phyloP scores from a whole-genome alignment of 1,284 basidiomycete genomes.

The Trichosporon sp. region DNA sequence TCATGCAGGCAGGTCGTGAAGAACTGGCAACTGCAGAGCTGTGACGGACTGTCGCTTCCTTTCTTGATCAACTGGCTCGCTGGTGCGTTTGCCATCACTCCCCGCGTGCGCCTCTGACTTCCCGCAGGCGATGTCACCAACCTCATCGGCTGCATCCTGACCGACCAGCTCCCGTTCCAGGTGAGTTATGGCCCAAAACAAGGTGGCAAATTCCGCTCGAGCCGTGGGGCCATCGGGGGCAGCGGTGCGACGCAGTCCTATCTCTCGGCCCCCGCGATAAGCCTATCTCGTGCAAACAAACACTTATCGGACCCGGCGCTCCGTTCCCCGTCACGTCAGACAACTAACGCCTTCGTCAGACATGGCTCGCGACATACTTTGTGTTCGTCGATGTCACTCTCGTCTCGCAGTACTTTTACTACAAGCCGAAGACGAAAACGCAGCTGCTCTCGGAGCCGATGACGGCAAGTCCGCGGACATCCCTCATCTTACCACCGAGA shows the following conservation, averaged over 20 bases:
- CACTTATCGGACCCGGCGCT: background rate
- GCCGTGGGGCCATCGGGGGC: background rate
- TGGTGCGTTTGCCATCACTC: conserved; percentile 54
- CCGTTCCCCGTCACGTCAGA: background rate
- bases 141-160: conserved; percentile 77
- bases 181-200: conserved; percentile 52
- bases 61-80: conserved; percentile 86
- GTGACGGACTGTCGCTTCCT: conserved; percentile 78
- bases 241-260: background rate
- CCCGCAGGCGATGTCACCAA: conserved; percentile 77
- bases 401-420: conserved; percentile 73
- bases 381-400: conserved; percentile 69
- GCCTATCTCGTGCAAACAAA: background rate
- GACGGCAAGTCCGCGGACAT: conserved; percentile 3
- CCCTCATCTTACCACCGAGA: conserved; percentile 5
- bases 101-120: background rate
- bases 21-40: conserved; percentile 67
- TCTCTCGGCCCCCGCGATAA: background rate
- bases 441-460: conserved; percentile 18
- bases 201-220: background rate
- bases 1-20: conserved; percentile 66
- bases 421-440: conserved; percentile 40
- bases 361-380: conserved; percentile 81
- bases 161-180: conserved; percentile 89
- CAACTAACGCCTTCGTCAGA: conserved; percentile 52